Evolutionary conservation across 257 asterid genomes (phyloP).

Genomic region (Echites panduratus): DNA sequence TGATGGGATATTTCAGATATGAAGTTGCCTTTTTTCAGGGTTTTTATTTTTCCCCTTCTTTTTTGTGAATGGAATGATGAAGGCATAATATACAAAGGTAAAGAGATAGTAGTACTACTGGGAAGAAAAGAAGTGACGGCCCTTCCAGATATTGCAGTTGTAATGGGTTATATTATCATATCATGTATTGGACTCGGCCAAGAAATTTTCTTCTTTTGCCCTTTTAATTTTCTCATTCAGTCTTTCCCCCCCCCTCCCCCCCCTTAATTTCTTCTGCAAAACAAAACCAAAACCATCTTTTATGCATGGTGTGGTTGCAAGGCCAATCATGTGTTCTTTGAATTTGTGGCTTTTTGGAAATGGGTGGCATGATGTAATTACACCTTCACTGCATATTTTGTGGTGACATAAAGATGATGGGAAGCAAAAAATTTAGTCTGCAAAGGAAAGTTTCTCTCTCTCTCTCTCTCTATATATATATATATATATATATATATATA

Average conservation of each 20-base stretch:
- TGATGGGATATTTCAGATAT: slow-evolving; percentile 15
- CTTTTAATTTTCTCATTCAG: not conserved
- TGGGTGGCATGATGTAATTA: slow-evolving; percentile 2
- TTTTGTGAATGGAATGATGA: slow-evolving; percentile 10
- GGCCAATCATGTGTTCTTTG: not conserved
- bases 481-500: too few species aligned
- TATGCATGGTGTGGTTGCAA: not conserved
- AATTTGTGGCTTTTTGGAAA: not conserved
- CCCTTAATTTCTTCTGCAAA: too few species aligned
- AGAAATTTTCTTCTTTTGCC: not conserved
- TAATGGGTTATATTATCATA: not conserved
- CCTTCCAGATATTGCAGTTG: not conserved
- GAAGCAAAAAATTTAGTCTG: not conserved
- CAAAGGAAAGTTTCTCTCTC: not conserved
- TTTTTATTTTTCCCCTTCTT: not conserved
- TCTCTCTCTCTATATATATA: too few species aligned
- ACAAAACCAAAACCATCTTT: not conserved
- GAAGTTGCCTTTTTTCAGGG: not conserved
- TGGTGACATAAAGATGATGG: not conserved
- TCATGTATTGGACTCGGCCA: slow-evolving; percentile 4
- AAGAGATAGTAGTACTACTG: slow-evolving; percentile 8
- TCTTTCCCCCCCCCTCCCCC: not conserved
- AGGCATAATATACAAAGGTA: not conserved
- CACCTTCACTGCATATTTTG: slow-evolving; percentile 8
- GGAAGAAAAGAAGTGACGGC: slow-evolving; percentile 13